These are phyloP conservation scores for Ulvella scutata DNA, from an alignment of 139 green algal species.

Conservation along the genomic window DNA sequence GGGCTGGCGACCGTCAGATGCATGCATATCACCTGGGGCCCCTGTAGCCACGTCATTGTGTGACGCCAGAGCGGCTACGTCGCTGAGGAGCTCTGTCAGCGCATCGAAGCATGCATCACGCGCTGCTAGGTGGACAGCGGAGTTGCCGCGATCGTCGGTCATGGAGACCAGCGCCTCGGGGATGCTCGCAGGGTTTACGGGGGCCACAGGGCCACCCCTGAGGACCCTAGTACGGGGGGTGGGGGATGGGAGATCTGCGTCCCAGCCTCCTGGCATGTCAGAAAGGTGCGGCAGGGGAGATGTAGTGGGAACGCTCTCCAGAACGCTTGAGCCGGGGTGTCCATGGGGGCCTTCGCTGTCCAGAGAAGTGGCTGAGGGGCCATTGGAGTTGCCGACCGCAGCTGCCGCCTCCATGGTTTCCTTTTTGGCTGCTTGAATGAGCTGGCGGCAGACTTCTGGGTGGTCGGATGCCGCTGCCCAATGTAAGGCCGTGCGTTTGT, in stretches of 20 bases:
- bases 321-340: too few relatives aligned
- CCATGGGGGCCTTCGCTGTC: background rate
- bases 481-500: conserved; percentile 53
- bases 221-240: background rate
- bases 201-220: background rate
- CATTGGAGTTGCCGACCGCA: conserved; percentile 2
- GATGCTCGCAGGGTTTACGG: background rate
- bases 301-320: too few relatives aligned
- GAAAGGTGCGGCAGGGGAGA: too few relatives aligned
- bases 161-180: background rate
- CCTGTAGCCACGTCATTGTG: conserved; percentile 28
- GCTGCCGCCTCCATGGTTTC: conserved; percentile 18
- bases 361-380: background rate
- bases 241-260: background rate
- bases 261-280: background rate
- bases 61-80: background rate
- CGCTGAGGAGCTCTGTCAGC: conserved; percentile 11
- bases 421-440: too few relatives aligned
- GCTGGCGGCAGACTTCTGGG: background rate
- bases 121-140: conserved; percentile 46
- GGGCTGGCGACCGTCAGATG: too few relatives aligned
- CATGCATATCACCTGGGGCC: too few relatives aligned
- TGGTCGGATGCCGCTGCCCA: conserved; percentile 48
- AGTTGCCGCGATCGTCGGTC: conserved; percentile 54
- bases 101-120: conserved; percentile 9